Conservation (phyloP, 2,329 filamentous ascomycete genomes). For the Fusarium torreyae region DNA sequence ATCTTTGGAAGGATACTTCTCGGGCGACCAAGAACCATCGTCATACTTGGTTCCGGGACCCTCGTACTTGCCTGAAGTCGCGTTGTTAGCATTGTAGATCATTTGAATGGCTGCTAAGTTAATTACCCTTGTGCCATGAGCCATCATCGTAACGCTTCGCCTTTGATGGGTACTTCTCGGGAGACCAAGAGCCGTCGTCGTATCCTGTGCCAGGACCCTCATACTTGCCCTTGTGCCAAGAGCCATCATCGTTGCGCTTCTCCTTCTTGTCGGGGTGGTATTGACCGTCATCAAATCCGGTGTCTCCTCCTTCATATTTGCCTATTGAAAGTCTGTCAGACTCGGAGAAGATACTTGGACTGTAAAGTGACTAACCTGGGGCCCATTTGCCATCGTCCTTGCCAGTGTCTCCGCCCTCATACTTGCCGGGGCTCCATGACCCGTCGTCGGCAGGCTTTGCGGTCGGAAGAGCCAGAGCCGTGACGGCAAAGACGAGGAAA, state of each 20-base stretch:
- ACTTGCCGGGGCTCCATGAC: slow-evolving; percentile 29
- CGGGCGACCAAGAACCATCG: slow-evolving; percentile 28
- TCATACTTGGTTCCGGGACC: slow-evolving; percentile 8
- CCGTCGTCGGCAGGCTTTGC: slow-evolving; percentile 40
- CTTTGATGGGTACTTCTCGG: too few relatives aligned
- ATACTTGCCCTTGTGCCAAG: neutral
- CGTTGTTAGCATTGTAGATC: too few relatives aligned
- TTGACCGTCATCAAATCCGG: slow-evolving; percentile 11
- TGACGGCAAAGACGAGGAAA: slow-evolving; percentile 43
- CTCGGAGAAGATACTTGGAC: too few relatives aligned
- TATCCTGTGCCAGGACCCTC: too few relatives aligned
- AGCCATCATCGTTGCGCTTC: slow-evolving; percentile 5
- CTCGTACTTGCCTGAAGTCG: slow-evolving; percentile 12
- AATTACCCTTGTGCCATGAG: too few relatives aligned
- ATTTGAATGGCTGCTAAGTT: too few relatives aligned
- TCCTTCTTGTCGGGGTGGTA: slow-evolving; percentile 10
- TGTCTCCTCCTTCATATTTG: neutral
- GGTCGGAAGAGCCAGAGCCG: slow-evolving; percentile 43
- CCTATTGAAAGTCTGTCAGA: neutral
- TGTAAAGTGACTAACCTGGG: too few relatives aligned
- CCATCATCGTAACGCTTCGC: too few relatives aligned
- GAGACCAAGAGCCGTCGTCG: too few relatives aligned
- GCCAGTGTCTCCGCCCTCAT: slow-evolving; percentile 15
- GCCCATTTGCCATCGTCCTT: slow-evolving; percentile 17
- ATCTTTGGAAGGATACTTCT: slow-evolving; percentile 38